Evolutionary conservation across 169 alveolate species (phyloP), one percentile per base, ranked within the genome.

Genomic region (Eimeria praecox): DNA sequence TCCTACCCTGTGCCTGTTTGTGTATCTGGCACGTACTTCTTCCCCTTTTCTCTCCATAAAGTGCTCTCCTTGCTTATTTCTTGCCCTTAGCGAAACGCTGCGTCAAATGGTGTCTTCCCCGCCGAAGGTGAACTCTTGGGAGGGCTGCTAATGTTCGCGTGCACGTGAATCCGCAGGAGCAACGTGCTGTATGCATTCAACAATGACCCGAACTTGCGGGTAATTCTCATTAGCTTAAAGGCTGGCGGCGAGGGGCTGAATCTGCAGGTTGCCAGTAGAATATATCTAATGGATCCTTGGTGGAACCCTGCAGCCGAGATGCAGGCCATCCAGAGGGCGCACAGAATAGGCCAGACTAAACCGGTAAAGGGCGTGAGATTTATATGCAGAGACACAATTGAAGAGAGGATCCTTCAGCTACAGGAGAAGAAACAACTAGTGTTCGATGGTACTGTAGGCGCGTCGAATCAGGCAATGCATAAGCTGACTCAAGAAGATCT

Each of bases 231-330:
- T 92, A 97, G 99, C 87, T 97, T 98, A 78, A 99, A 98, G 94
- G 99, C 99, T 0, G 99, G 99, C 4, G 99, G 99, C 10, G 99
- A 99, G 95, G 99, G 99, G n/a, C 98, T 99, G 95, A 99, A 99
- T 97, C 97, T 99, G 88, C 99, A 99, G 38, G 99, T 97, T 35
- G 99, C 99, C 33, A 99, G 99, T 97, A 96, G 99, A 73, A 99
- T 99, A 46, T 98, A 98, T 95, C 97, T 99, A 85, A 98, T 99
- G 97, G 99, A 99, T 96, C 99, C 99, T 69, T 99, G 99, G 99
- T 99, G 99, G 99, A 99, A 99, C 97, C 99, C 99, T 24, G 99
- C 99, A 1, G 99, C 99, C 96, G 99, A 99, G 97, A 98, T 99
- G 94, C 99, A 99, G 95, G 99, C 99, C 38, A 98, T 99, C 52